Evolutionary conservation across 1,139 yeast genomes (phyloP).

Genomic region (Debaryomyces subglobosus): DNA sequence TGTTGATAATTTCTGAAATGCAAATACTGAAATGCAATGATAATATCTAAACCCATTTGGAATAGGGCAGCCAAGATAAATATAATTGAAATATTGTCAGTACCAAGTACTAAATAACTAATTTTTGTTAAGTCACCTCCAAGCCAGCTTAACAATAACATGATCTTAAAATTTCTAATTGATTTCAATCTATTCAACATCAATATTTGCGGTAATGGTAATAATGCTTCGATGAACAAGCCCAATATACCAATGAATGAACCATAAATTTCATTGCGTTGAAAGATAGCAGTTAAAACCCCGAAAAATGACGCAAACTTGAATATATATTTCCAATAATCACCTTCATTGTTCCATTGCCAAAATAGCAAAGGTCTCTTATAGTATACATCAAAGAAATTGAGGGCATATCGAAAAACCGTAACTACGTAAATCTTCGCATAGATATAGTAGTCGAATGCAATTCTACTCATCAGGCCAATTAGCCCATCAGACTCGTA

Average conservation of each 20-base stretch:
- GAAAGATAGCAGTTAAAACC: conserved; percentile 49
- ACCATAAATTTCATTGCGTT: conserved; percentile 46
- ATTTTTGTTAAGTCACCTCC: conserved; percentile 86
- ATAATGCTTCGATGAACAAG: conserved; percentile 73
- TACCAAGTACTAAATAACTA: conserved; percentile 70
- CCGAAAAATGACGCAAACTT: conserved; percentile 47
- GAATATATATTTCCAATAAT: conserved; percentile 68
- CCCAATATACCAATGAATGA: conserved; percentile 72
- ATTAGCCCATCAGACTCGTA: conserved; percentile 14
- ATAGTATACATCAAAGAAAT: conserved; percentile 71
- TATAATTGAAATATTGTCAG: conserved; percentile 65
- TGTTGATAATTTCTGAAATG: conserved; percentile 40
- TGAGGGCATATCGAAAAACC: conserved; percentile 36
- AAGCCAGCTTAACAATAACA: conserved; percentile 80
- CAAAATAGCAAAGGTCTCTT: conserved; percentile 71
- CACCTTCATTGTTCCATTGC: conserved; percentile 74
- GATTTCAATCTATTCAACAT: conserved; percentile 68
- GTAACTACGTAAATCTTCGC: conserved; percentile 15
- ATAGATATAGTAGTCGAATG: conserved; percentile 26
- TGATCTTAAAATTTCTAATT: conserved; percentile 76
- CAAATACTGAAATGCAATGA: conserved; percentile 75
- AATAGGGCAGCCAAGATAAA: conserved; percentile 79
- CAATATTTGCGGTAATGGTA: conserved; percentile 87
- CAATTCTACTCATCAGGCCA: conserved; percentile 18
- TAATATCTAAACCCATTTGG: conserved; percentile 76